Percentiles rank a stretch among this genome's conserved stretches.
Conservation (phyloP, 2,329 filamentous ascomycete species). For the Epichloe amarillans region DNA sequence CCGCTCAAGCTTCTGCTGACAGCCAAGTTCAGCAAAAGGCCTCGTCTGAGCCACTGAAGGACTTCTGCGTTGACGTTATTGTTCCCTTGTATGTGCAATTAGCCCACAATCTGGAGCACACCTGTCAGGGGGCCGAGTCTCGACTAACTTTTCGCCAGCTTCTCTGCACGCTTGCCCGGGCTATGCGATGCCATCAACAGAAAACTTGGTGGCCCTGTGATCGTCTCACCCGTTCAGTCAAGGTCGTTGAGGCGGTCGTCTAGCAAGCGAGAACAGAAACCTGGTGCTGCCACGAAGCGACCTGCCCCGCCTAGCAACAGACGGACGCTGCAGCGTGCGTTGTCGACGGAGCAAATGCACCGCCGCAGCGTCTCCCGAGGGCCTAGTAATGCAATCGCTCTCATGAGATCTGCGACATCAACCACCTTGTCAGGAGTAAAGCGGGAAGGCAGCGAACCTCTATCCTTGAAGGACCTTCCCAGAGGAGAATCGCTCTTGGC, state of each 20-base stretch:
- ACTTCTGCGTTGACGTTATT: slow-evolving; percentile 71
- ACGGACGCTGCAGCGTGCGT: slow-evolving; percentile 47
- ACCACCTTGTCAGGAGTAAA: slow-evolving; percentile 49
- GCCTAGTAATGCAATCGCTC: slow-evolving; percentile 43
- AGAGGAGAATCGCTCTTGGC: slow-evolving; percentile 24
- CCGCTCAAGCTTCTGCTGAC: slow-evolving; percentile 17
- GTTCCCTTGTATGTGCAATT: slow-evolving; percentile 53
- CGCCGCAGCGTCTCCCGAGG: slow-evolving; percentile 42
- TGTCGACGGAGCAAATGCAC: slow-evolving; percentile 44
- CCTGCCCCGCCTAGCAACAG: slow-evolving; percentile 25
- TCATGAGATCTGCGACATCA: slow-evolving; percentile 57
- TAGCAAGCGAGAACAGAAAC: slow-evolving; percentile 31
- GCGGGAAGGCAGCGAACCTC: slow-evolving; percentile 51
- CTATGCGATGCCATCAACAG: slow-evolving; percentile 57
- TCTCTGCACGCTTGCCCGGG: slow-evolving; percentile 61
- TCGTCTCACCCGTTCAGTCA: slow-evolving; percentile 40
- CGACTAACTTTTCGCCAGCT: slow-evolving; percentile 36
- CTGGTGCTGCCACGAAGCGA: slow-evolving; percentile 39
- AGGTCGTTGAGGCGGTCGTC: slow-evolving; percentile 31
- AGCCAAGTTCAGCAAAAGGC: slow-evolving; percentile 25
- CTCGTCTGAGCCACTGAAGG: slow-evolving; percentile 50
- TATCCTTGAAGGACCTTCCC: slow-evolving; percentile 34
- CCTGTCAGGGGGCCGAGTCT: neutral
- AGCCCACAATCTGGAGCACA: neutral
- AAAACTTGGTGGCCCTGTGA: slow-evolving; percentile 61